phyloP scores from a whole-genome alignment of 2,329 filamentous ascomycete species.

The Alternaria longipes region DNA sequence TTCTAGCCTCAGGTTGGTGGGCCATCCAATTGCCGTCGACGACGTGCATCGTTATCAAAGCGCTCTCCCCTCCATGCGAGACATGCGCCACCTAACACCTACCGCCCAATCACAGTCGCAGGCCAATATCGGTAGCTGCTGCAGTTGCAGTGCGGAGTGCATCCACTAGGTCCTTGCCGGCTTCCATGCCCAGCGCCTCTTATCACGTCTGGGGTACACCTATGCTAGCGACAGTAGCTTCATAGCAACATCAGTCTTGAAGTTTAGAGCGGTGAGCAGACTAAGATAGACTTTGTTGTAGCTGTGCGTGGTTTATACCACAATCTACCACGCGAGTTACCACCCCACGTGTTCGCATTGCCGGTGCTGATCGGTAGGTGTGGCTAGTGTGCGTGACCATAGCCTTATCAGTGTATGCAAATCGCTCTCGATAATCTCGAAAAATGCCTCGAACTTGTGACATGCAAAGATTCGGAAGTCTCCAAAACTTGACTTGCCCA shows the following conservation, averaged over 20 bases:
- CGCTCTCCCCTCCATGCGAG: conserved; percentile 12
- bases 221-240: not conserved
- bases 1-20: conserved; percentile 1
- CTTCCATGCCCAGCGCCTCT: conserved; percentile 15
- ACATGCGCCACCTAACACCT: conserved; percentile 9
- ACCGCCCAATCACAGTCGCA: conserved; percentile 7
- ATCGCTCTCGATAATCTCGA: not conserved
- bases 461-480: not conserved
- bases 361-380: conserved; percentile 15
- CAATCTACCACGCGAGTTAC: not conserved
- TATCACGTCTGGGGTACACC: conserved; percentile 6
- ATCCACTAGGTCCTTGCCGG: conserved; percentile 12
- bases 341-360: conserved; percentile 26
- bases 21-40: conserved; percentile 5
- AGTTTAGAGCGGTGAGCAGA: conserved; percentile 10
- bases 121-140: conserved; percentile 14
- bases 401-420: conserved; percentile 15
- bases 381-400: conserved; percentile 19
- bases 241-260: not conserved
- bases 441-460: conserved; percentile 8
- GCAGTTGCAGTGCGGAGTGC: conserved; percentile 18
- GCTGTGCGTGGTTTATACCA: not conserved
- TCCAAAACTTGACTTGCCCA: not conserved
- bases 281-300: not conserved
- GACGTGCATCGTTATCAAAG: conserved; percentile 18